Evolutionary conservation across 441 rosid species (phyloP), one percentile per base, ranked within the genome.

Genomic region (Pelargonium myrrhifolium): DNA sequence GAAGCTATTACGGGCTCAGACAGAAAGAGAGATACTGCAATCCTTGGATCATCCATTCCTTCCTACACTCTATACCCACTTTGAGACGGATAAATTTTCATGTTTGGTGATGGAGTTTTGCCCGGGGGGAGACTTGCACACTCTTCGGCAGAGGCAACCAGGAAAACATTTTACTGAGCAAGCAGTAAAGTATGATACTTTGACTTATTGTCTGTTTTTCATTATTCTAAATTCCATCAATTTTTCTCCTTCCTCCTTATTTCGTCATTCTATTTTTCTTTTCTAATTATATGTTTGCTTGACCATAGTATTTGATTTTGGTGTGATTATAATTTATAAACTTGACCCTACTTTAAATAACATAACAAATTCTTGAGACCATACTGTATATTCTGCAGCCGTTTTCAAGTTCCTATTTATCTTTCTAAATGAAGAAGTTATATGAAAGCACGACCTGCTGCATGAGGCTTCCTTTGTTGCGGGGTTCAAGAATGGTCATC

Each of bases 81-180:
- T 87, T 20, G 92, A 87, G 80, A 89, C 97, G 7, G 97, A 92
- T 61, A 92, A 92, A 71, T 92, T 92, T 83, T 89, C 97, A 0
- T 92, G 97, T 82, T 73, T 92, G 77, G 89, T 89, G 26, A 92
- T 92, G 98, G 98, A 89, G 65, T 92, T 86, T 78, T 92, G 97
- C 70, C 94, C 97, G 42, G 97, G 97, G 47, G 96, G 98, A 68
- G 98, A 92, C 71, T 75, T 92, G 88, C 98, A 92, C 98, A 92
- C 93, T 47, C 95, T 92, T 63, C 74, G 98, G 67, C 98, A 92
- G 87, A 84, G 87, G 78, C 98, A 89, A 73, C 96, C 93, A 0
- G 95, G 98, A 71, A 92, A 87, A 77, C 93, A 91, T 79, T 93
- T 93, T 79, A 86, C 96, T 0, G 97, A 93, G 76, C 88, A 91